These are phyloP conservation scores for Arabidopsis suecica DNA, from an alignment of 345 rosid genomes.

Conservation along the genomic window DNA sequence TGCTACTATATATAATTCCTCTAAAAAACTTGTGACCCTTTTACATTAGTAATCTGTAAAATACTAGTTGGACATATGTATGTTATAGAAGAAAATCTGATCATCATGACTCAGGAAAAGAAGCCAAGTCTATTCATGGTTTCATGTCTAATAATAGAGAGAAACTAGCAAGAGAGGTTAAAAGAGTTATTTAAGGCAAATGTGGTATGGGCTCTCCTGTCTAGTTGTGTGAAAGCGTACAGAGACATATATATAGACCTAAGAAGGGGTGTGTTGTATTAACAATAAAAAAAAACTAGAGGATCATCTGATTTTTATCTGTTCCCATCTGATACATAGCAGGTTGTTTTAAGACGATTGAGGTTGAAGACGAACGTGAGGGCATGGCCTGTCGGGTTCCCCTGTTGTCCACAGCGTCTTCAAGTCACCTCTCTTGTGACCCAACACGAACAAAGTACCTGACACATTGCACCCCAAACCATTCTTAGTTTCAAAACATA, in stretches of 20 bases:
- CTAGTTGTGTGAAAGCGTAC: slow-evolving; percentile 26
- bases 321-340: background rate
- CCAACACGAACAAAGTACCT: slow-evolving; percentile 80
- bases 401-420: slow-evolving; percentile 84
- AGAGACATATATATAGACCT: slow-evolving; percentile 37
- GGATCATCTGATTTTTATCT: slow-evolving; percentile 1
- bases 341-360: slow-evolving; percentile 30
- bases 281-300: slow-evolving; percentile 41
- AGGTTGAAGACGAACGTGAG: slow-evolving; percentile 66
- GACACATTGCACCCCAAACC: slow-evolving; percentile 1
- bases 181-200: slow-evolving; percentile 9
- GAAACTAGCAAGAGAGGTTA: slow-evolving; percentile 10
- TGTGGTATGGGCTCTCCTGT: slow-evolving; percentile 4
- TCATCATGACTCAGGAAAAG: background rate
- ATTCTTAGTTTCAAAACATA: background rate
- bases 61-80: background rate
- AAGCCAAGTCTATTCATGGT: background rate
- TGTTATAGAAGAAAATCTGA: background rate
- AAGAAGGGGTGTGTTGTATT: slow-evolving; percentile 38
- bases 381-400: slow-evolving; percentile 76
- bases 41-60: background rate
- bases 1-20: too few species aligned
- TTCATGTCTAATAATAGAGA: background rate
- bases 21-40: background rate
- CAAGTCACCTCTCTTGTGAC: slow-evolving; percentile 84